Conservation (phyloP, 2,329 filamentous ascomycete species). For the Stemphylium lycopersici region DNA sequence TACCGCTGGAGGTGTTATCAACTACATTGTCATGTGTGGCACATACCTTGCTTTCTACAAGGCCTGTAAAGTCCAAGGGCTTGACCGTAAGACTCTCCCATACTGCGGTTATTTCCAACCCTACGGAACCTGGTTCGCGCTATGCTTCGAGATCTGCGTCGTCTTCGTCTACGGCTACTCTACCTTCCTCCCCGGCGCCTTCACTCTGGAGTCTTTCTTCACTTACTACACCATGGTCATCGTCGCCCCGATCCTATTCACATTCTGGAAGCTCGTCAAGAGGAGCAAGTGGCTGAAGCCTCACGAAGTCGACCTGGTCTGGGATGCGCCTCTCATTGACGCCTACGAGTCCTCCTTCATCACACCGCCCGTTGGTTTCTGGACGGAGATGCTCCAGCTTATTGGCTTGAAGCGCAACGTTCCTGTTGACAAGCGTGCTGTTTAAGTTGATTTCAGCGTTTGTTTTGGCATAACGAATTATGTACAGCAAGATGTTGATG, state of each 20-base stretch:
- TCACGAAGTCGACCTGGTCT: conserved; percentile 56
- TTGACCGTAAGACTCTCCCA: conserved; percentile 57
- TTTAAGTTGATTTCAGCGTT: conserved; percentile 15
- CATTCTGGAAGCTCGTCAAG: conserved; percentile 69
- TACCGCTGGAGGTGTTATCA: conserved; percentile 68
- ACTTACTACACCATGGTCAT: conserved; percentile 61
- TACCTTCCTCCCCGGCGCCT: conserved; percentile 56
- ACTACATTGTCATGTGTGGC: conserved; percentile 58
- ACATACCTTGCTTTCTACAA: conserved; percentile 67
- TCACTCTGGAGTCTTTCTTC: conserved; percentile 58
- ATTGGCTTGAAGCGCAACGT: conserved; percentile 42
- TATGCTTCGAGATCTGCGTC: conserved; percentile 57
- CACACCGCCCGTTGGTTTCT: conserved; percentile 43
- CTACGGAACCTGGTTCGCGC: conserved; percentile 58
- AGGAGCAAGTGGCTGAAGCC: conserved; percentile 60
- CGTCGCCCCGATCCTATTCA: conserved; percentile 60
- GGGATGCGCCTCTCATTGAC: conserved; percentile 50
- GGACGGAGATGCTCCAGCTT: conserved; percentile 47
- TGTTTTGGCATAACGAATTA: background rate
- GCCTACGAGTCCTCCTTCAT: conserved; percentile 52
- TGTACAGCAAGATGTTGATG: conserved; percentile 4
- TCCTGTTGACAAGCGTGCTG: conserved; percentile 37
- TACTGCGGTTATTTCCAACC: conserved; percentile 57
- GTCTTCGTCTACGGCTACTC: conserved; percentile 62
- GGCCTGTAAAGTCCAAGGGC: conserved; percentile 56